These are phyloP conservation scores for Rhododendron henanense DNA, from an alignment of 148 eudicot genomes.

Conservation along the genomic window DNA sequence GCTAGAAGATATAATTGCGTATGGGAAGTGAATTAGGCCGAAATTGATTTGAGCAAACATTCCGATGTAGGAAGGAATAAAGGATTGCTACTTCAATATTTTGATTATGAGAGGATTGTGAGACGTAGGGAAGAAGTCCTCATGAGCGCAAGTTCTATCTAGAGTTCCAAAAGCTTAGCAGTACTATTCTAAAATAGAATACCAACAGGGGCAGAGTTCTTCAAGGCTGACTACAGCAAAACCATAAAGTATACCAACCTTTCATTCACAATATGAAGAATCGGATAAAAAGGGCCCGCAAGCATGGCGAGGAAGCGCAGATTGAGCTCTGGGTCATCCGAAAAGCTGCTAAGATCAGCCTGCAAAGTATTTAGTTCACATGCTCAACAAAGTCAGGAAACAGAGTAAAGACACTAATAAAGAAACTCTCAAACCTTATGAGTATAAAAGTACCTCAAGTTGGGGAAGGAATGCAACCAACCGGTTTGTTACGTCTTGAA, in stretches of 20 bases:
- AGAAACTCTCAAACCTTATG: neutral
- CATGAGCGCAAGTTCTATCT: neutral
- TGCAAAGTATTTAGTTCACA: constrained; percentile 28
- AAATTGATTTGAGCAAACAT: neutral
- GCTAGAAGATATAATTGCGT: neutral
- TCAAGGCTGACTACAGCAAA: neutral
- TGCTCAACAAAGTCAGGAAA: neutral
- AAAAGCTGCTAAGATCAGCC: constrained; percentile 65
- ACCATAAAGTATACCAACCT: constrained; percentile 35
- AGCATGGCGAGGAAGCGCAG: constrained; percentile 81
- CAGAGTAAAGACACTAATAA: neutral
- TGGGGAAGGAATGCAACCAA: constrained; percentile 67
- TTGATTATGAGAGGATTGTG: neutral
- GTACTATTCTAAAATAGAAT: neutral
- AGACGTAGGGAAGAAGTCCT: constrained; percentile 1
- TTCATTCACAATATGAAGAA: constrained; percentile 59
- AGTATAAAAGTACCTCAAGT: constrained; percentile 52
- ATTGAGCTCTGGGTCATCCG: constrained; percentile 54
- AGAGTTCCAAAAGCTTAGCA: neutral
- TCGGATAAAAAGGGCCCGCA: constrained; percentile 70
- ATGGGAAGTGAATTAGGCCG: neutral
- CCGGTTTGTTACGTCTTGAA: constrained; percentile 71
- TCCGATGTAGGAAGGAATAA: neutral
- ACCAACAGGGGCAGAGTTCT: neutral
- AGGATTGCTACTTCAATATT: neutral